Evolutionary conservation across 768 basidiomycete species (phyloP), one percentile per base, ranked within the genome.

Genomic region (Pisolithus tinctorius): DNA sequence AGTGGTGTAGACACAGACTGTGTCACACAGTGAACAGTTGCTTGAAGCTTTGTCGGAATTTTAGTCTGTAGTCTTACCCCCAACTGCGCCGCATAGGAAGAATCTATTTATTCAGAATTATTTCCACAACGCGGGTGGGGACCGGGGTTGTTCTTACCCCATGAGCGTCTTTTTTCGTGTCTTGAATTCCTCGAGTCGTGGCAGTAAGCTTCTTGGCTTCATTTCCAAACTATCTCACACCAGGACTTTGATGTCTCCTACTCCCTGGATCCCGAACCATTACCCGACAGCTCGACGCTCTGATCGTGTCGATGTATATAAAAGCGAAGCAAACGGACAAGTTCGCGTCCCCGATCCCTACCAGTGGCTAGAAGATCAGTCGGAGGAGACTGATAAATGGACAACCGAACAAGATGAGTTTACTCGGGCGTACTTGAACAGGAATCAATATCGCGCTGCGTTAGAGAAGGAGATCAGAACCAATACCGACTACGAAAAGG

Each of bases 331-430:
- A 42, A 66, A 73, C n/a, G 86, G 83, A 23, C 61, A 80, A 48
- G 83, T 89, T 38, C 69, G 68, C 37, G 81, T 92, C 0, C 66
- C 72, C 4, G 84, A 89, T 65, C 86, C 88, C 6, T 88, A 88
- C 69, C 69, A 77, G 41, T 90, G 88, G 86, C 72, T 92, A 20
- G 86, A 89, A 54, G 69, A 78, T 27, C 65, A 82, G 56, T 73
- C 76, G 26, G 67, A 76, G 16, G 86, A 90, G 63, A 86, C 83
- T 0, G 75, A 83, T 45, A 61, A 70, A 37, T 88, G 86, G 85
- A 81, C 74, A 2, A 71, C 76, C 25, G 75, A 71, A 7, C 86
- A 88, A 61, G 80, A 80, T 49, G 61, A 60, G 8, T 82, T 77
- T 58, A 84, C 84, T 14, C 74, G 78, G 34, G 50, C 69, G 27